Evolutionary conservation across 2,329 filamentous ascomycete genomes (phyloP), one percentile per base, ranked within the genome.

Genomic region (Ceratocystis colombiana): DNA sequence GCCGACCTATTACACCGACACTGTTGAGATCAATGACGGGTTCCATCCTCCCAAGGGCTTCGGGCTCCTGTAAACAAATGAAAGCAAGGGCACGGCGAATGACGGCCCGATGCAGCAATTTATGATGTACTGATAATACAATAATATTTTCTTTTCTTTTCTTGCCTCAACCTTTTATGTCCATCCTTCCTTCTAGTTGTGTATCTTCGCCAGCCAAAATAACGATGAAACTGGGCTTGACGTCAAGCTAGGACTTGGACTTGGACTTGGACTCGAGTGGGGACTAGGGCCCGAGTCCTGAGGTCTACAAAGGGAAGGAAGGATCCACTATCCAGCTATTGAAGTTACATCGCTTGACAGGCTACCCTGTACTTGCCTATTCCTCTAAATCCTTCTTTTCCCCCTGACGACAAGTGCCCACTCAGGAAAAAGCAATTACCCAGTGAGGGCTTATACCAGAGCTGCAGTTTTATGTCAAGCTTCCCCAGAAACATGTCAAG

Each of bases 1-100:
- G 0, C 75, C 77, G 0, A 76, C 75, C 3, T 80, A 80, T 71
- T 80, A 80, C 69, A 70, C 71, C 67, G 73, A 75, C 68, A 72
- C 71, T 30, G 72, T 77, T 64, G 74, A 77, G 70, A 71, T 75
- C 15, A 72, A 75, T 0, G 79, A 80, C 66, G 79, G 78, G 2
- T 70, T 76, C 12, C 73, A 77, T 68, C 77, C 78, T 45, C 79
- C 79, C 65, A 33, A 67, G 62, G 61, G 61, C 17, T 66, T 64
- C 41, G 12, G 53, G n/a, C 8, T 45, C 33, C 62, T 61, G 41
- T 62, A 48, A 41, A 17, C 44, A 28, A 45, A 48, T 3, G 10
- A 33, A 28, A 25, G 41, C 22, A 37, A 44, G 50, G 30, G 28
- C 8, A 22, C 1, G 46, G 10, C 2, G 37, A 10, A 41, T 41